Base-by-base conservation (phyloP, 345 rosid species). In the Pugionium dolabratum region DNA sequence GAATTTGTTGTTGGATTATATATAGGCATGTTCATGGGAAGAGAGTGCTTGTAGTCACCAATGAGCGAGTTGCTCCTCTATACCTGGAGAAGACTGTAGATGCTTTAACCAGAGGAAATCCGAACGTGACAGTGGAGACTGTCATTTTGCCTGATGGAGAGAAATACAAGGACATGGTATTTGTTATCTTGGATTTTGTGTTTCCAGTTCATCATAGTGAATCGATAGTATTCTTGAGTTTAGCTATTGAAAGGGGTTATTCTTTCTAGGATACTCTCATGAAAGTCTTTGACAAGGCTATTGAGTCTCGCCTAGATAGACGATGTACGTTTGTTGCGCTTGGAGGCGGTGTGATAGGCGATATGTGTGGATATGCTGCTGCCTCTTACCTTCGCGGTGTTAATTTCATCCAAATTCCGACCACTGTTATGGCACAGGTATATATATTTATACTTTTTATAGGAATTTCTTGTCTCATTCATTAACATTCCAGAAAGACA, bases 361-460 rank as follows among this genome's bases (percentile, higher is more conserved):
- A 94, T 67, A 83, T 90, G 99, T 90, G 97, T 75, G 99, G 99
- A 59, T 95, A 70, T 64, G 97, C 99, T 18, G 99, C 99, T 62
- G 93, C 99, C 0, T 71, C 97, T 41, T 95, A 74, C 80, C 93
- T 95, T 9, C 96, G 99, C 10, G 99, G 99, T 68, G 99, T 95
- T 74, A 91, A 89, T 74, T 91, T 95, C 76, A 95, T 95, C 67
- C 99, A 95, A 67, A 95, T 95, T 74, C 97, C 99, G 3, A 95
- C 99, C 2, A 95, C 96, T 32, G 97, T 95, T 55, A 95, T 95
- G 99, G 83, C 97, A 26, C 97, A 95, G 97, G 98, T 92, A 35
- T 54, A 7, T 41, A 2, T 44, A 49, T 40, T 11, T 18, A 18
- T 41, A 40, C 57, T 43, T 52, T 32, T 10, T 32, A 0, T 18